Evolutionary conservation across 192 early-diverging fungal genomes (phyloP).

Genomic region (Funneliformis mosseae): DNA sequence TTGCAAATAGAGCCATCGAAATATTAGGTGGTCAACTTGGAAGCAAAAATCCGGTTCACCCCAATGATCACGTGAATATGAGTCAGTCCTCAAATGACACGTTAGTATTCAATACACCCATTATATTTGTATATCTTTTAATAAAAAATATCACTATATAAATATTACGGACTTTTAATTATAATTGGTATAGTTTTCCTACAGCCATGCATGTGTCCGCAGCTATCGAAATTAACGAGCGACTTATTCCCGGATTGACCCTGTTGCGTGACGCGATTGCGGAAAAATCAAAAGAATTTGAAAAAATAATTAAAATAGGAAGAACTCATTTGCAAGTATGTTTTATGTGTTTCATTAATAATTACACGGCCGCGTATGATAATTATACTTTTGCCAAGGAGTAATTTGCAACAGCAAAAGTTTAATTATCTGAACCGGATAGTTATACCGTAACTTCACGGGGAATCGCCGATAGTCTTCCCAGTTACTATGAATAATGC

Average conservation of each 20-base stretch:
- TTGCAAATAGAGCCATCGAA: slow-evolving; percentile 98
- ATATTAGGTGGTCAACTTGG: slow-evolving; percentile 90
- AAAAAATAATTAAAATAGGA: slow-evolving; percentile 98
- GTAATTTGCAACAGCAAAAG: no score
- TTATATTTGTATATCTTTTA: not conserved
- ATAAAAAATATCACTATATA: not conserved
- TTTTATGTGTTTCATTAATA: not conserved
- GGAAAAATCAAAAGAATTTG: slow-evolving; percentile 79
- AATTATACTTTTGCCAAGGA: not conserved
- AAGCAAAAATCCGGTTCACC: slow-evolving; percentile 94
- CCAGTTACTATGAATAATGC: no score
- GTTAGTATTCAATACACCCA: slow-evolving; percentile 38
- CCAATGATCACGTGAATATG: slow-evolving; percentile 99
- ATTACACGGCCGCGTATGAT: not conserved
- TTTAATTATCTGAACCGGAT: no score
- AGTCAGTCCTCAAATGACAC: slow-evolving; percentile 98
- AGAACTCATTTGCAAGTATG: slow-evolving; percentile 89
- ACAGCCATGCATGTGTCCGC: slow-evolving; percentile 99
- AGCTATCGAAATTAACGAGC: slow-evolving; percentile 79
- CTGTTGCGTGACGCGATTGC: slow-evolving; percentile 78
- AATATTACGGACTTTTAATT: not conserved
- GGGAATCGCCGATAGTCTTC: no score
- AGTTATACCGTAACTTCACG: no score
- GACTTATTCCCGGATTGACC: slow-evolving; percentile 85
- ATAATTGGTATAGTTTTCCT: slow-evolving; percentile 68